Conservation (phyloP, 331 rosid genomes). For the Acacia concinna region DNA sequence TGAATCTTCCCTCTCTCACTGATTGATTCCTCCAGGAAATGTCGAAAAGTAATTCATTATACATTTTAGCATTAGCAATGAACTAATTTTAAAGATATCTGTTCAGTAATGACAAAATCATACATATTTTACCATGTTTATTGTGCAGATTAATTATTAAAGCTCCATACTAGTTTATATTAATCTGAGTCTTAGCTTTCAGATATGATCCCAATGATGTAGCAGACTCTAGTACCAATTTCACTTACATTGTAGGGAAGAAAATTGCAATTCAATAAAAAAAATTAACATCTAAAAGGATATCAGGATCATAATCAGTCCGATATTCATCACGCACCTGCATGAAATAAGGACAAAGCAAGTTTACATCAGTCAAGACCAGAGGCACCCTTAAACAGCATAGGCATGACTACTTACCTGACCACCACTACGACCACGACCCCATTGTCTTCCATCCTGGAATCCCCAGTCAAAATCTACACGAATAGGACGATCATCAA, state of each 20-base stretch:
- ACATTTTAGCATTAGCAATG: not conserved
- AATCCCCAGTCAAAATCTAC: constrained; percentile 99
- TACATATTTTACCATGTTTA: not conserved
- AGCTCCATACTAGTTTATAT: not conserved
- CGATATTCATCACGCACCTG: constrained; percentile 99
- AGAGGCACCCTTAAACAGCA: constrained; percentile 13
- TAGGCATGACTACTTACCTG: constrained; percentile 50
- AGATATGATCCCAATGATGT: not conserved
- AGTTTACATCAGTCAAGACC: constrained; percentile 23
- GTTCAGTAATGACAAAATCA: not conserved
- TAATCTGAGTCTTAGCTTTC: not conserved
- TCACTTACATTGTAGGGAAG: not conserved
- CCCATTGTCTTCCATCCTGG: constrained; percentile 99
- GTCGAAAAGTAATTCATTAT: not conserved
- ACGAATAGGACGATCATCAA: constrained; percentile 98
- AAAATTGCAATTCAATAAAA: constrained; percentile 13
- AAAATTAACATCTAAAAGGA: constrained; percentile 52
- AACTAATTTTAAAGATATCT: not conserved
- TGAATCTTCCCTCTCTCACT: no score
- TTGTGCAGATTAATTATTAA: not conserved
- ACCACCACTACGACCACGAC: constrained; percentile 99
- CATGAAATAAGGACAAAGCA: constrained; percentile 19
- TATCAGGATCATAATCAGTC: constrained; percentile 98
- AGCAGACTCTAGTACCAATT: not conserved
- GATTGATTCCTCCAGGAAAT: no score